phyloP scores from a whole-genome alignment of 2,329 filamentous ascomycete genomes.

The Penicillium sp. region DNA sequence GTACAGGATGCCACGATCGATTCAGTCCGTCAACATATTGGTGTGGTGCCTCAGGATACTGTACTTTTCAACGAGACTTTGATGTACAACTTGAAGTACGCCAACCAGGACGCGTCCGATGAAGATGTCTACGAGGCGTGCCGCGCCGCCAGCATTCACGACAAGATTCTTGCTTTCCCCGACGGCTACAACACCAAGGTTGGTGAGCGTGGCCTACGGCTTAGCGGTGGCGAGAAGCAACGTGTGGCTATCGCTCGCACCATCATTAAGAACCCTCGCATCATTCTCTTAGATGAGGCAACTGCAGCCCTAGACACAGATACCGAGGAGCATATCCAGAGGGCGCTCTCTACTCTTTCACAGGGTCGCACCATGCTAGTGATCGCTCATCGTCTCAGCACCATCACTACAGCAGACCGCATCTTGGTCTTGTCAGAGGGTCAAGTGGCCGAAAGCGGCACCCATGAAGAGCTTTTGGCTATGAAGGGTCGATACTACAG shows the following conservation, averaged over 20 bases:
- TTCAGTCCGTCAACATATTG: conserved; percentile 85
- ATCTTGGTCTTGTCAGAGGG: conserved; percentile 76
- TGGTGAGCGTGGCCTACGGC: conserved; percentile 79
- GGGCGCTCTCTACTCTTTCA: conserved; percentile 76
- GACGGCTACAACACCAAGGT: conserved; percentile 88
- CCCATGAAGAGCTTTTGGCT: conserved; percentile 70
- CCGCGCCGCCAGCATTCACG: conserved; percentile 83
- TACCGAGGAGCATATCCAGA: conserved; percentile 90
- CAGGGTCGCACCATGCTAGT: conserved; percentile 88
- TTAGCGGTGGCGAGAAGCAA: conserved; percentile 91
- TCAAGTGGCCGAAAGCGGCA: conserved; percentile 73
- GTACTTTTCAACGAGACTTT: conserved; percentile 91
- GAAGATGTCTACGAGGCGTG: conserved; percentile 81
- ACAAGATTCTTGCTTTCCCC: conserved; percentile 84
- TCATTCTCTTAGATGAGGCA: conserved; percentile 91
- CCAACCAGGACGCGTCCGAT: conserved; percentile 74
- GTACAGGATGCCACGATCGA: conserved; percentile 87
- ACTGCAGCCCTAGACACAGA: conserved; percentile 88
- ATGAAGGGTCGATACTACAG: conserved; percentile 71
- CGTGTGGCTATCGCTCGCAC: conserved; percentile 90
- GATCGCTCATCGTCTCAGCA: conserved; percentile 86
- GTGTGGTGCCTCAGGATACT: conserved; percentile 95
- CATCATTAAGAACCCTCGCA: conserved; percentile 84
- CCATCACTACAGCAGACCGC: conserved; percentile 80
- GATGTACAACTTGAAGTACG: conserved; percentile 93